Evolutionary conservation across 805 yeast species (phyloP), one percentile per base, ranked within the genome.

Genomic region (Kazachstania kunashirensis): DNA sequence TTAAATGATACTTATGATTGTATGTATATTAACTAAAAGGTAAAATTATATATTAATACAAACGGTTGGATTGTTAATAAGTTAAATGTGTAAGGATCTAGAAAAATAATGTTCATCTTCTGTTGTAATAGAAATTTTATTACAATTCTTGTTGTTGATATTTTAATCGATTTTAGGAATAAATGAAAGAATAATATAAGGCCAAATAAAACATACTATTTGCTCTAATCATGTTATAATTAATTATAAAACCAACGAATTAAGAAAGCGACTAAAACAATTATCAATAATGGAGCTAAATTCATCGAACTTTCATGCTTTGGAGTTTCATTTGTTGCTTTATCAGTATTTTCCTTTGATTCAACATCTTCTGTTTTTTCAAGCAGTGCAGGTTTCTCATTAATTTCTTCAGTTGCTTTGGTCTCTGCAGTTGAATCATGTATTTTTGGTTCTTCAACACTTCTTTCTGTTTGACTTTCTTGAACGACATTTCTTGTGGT

Each of bases 191-290:
- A n/a, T n/a, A n/a, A n/a, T n/a, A n/a, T n/a, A n/a, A n/a, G n/a
- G n/a, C n/a, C n/a, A n/a, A n/a, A n/a, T n/a, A n/a, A n/a, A n/a
- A n/a, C n/a, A n/a, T n/a, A n/a, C n/a, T n/a, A n/a, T n/a, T n/a
- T n/a, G n/a, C n/a, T n/a, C n/a, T n/a, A n/a, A n/a, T n/a, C 11
- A 11, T 23, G 24, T 9, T 12, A 29, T 16, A 5, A 29, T 61
- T 65, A 78, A 50, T 75, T 75, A 48, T 79, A 71, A 57, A 77
- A 67, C 84, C 85, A 80, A 38, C 86, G 88, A 44, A 80, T 61
- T 33, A 74, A 53, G 52, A 75, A 64, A 24, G 75, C 71, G 39
- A 75, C 51, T 31, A 71, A 64, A 50, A 77, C 84, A 57, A 67
- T 70, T 61, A 63, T 53, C 57, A 67, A 55, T 59, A 73, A 48